Evolutionary conservation across 2,329 filamentous ascomycete species (phyloP).

Genomic region (Epichloe elymi): DNA sequence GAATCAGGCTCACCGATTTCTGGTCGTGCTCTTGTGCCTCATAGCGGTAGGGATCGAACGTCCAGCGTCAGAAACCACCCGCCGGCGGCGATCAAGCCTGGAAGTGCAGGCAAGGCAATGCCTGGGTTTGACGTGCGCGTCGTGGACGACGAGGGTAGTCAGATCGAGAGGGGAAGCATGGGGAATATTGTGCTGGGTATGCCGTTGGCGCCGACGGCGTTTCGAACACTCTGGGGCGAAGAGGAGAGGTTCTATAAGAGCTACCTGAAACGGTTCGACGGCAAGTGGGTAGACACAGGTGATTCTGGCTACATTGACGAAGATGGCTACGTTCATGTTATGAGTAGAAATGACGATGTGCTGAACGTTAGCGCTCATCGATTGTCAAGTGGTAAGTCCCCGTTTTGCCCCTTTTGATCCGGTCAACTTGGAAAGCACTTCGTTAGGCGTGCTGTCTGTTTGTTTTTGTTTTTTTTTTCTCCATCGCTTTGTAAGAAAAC

Average conservation of each 20-base stretch:
- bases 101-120: conserved; percentile 82
- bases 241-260: conserved; percentile 74
- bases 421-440: too few species aligned
- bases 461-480: not conserved
- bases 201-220: conserved; percentile 74
- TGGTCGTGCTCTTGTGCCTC: conserved; percentile 40
- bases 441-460: too few species aligned
- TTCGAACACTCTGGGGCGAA: conserved; percentile 77
- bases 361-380: conserved; percentile 94
- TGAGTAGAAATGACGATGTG: conserved; percentile 65
- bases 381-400: conserved; percentile 61
- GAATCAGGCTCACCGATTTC: conserved; percentile 47
- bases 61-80: conserved; percentile 25
- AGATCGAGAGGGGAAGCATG: conserved; percentile 61
- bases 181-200: conserved; percentile 81
- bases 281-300: conserved; percentile 80
- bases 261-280: conserved; percentile 70
- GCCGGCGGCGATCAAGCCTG: conserved; percentile 55
- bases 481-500: not conserved
- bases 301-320: conserved; percentile 78
- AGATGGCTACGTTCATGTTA: conserved; percentile 53
- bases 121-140: conserved; percentile 80
- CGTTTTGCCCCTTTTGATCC: too few species aligned
- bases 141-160: conserved; percentile 67
- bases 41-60: conserved; percentile 41